A percentile compares a stretch with the other conserved stretches of the same genome.
phyloP scores from a whole-genome alignment of 2,329 filamentous ascomycete genomes.

The Fusarium pseudograminearum region DNA sequence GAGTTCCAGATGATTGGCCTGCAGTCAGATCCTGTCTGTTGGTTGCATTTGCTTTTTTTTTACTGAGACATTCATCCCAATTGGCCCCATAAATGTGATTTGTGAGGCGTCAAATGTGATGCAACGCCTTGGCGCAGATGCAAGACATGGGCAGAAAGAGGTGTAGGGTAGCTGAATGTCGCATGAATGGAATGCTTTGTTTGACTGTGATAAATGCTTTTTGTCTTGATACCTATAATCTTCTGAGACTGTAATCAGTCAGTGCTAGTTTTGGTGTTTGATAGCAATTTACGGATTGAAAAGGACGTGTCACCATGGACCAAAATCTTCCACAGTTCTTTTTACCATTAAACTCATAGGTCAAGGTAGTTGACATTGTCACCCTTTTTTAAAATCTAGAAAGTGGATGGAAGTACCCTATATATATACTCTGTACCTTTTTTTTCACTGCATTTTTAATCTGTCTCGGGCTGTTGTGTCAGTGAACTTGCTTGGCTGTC shows the following conservation, averaged over 20 bases:
- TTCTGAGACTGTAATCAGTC: slow-evolving; percentile 43
- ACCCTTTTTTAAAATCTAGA: too few species aligned
- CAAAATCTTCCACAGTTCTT: too few species aligned
- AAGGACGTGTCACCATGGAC: too few species aligned
- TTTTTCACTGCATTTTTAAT: not conserved
- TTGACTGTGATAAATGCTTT: slow-evolving; percentile 49
- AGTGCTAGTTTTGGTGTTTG: slow-evolving; percentile 50
- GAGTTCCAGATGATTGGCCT: not conserved
- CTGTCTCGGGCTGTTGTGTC: not conserved
- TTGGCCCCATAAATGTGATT: not conserved
- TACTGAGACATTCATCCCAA: not conserved
- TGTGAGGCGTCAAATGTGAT: not conserved
- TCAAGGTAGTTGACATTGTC: too few species aligned
- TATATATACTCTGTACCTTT: too few species aligned
- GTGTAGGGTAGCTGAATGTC: slow-evolving; percentile 45
- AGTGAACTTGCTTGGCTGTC: too few species aligned
- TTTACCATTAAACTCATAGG: too few species aligned
- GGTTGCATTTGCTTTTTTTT: not conserved
- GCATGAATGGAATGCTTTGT: slow-evolving; percentile 48
- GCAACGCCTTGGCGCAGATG: not conserved
- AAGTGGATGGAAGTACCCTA: too few species aligned
- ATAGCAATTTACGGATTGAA: too few species aligned
- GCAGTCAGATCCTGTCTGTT: not conserved
- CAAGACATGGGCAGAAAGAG: slow-evolving; percentile 27
- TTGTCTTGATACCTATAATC: slow-evolving; percentile 23